Base-by-base conservation (phyloP, 495 filamentous ascomycete genomes). In the Neurospora sp. region DNA sequence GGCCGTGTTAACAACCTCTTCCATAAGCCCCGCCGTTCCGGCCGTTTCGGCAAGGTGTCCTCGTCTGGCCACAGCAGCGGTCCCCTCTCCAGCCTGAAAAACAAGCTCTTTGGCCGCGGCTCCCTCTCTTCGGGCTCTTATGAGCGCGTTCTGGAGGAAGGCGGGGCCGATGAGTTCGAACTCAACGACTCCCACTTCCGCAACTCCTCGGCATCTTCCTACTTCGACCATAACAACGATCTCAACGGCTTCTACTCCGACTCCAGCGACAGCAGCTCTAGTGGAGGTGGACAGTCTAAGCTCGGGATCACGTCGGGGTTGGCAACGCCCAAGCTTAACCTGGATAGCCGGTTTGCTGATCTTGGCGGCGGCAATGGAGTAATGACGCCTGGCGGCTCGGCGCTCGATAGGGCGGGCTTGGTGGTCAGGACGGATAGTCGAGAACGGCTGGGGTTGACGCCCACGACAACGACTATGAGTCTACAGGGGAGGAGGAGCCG, bases 121-220 rank as follows among this genome's bases (percentile, higher is more conserved):
- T 79, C 73, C 18, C 20, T 59, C 12, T 75, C 77, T 2, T 27
- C 80, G 5, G 82, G 83, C 2, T 77, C 88, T 10, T 97, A 97
- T 75, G 94, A 97, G 79, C 90, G 93, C 20, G 91, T 98, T 14
- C 81, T 97, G 69, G 94, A 97, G 80, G 91, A 93, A 73, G 94
- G 92, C 12, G 86, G 86, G 4, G 81, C 77, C 2, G 81, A 86
- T 42, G 89, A 91, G 12, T 92, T 94, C 73, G 94, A 97, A 78
- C 85, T 96, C 5, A 88, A 86, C 20, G 88, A 87, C 20, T 83
- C 85, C 53, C 91, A 90, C 22, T 65, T 35, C 53, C 53, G 27
- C 14, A 65, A 65, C 14, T 31, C 48, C 48, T 65, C 53, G 31
- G 89, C 86, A 2, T 71, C 68, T 16, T 70, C 68, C 22, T 70